Evolutionary conservation across 2,329 filamentous ascomycete genomes (phyloP).

Genomic region (Phyllosticta citrichinensis): DNA sequence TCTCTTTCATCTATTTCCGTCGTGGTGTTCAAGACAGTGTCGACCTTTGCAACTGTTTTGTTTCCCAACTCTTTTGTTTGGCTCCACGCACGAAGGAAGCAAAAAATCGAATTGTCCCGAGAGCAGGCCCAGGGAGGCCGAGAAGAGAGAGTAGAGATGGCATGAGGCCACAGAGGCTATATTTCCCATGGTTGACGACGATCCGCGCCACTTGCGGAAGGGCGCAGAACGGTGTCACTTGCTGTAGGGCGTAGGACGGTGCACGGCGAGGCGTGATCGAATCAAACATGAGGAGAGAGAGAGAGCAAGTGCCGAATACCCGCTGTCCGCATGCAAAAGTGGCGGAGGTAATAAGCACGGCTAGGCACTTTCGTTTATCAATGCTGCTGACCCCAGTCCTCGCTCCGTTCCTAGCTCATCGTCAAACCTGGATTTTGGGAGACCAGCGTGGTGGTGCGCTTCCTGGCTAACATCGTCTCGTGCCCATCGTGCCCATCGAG

Average conservation of each 20-base stretch:
- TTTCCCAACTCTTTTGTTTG: background rate
- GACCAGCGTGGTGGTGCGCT: background rate
- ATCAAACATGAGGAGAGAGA: background rate
- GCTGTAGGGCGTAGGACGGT: background rate
- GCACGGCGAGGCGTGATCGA: background rate
- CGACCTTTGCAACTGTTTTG: background rate
- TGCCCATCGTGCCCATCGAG: background rate
- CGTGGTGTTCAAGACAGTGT: background rate
- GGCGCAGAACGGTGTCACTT: background rate
- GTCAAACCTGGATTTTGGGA: background rate
- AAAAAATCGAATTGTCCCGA: background rate
- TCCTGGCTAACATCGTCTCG: background rate
- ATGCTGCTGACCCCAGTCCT: background rate
- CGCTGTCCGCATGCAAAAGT: background rate
- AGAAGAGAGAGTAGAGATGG: background rate
- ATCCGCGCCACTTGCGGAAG: background rate
- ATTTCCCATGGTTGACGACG: background rate
- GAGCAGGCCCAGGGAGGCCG: background rate
- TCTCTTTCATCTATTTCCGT: background rate
- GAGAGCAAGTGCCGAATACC: slow-evolving; percentile 3
- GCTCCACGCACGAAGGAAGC: background rate
- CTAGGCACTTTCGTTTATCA: background rate
- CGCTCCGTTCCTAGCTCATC: background rate
- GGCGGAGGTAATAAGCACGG: background rate
- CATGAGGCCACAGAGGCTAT: background rate